These are phyloP conservation scores for Quercus tomentella DNA, from an alignment of 331 rosid species.

Conservation along the genomic window DNA sequence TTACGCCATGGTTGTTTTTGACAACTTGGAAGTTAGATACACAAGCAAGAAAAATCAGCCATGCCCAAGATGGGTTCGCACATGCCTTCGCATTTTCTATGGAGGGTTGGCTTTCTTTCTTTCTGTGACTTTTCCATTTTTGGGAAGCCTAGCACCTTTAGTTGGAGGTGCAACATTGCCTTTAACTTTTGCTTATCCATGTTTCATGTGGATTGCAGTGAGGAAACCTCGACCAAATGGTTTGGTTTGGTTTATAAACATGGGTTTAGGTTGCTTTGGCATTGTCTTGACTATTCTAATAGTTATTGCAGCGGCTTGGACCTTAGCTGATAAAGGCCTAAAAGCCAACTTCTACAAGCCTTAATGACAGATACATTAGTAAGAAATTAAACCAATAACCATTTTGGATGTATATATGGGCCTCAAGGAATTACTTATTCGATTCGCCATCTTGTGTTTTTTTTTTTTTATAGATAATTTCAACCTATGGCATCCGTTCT, in stretches of 20 bases:
- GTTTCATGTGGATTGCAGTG: constrained; percentile 63
- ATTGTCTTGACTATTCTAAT: constrained; percentile 32
- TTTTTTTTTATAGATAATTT: no score
- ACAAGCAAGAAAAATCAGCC: constrained; percentile 28
- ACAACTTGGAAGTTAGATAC: constrained; percentile 52
- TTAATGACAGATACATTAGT: neutral
- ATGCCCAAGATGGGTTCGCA: constrained; percentile 33
- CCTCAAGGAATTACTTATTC: no score
- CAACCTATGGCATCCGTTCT: accelerated
- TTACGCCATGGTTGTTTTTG: constrained; percentile 58
- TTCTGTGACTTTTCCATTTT: constrained; percentile 56
- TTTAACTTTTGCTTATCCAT: constrained; percentile 54
- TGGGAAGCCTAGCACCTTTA: constrained; percentile 35
- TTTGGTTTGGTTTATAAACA: constrained; percentile 28
- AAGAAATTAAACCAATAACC: no score
- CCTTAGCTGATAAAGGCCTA: constrained; percentile 35
- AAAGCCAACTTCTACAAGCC: constrained; percentile 58
- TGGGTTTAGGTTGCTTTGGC: constrained; percentile 48
- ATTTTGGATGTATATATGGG: no score
- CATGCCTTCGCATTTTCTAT: constrained; percentile 28
- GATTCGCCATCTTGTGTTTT: no score
- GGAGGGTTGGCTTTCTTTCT: constrained; percentile 50
- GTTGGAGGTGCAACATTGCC: constrained; percentile 58
- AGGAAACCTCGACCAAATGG: constrained; percentile 37
- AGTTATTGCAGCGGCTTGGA: constrained; percentile 39